Percentiles rank a stretch among this genome's conserved stretches.
Conservation (phyloP, 352 stramenopile species). For the Lagenidium giganteum region DNA sequence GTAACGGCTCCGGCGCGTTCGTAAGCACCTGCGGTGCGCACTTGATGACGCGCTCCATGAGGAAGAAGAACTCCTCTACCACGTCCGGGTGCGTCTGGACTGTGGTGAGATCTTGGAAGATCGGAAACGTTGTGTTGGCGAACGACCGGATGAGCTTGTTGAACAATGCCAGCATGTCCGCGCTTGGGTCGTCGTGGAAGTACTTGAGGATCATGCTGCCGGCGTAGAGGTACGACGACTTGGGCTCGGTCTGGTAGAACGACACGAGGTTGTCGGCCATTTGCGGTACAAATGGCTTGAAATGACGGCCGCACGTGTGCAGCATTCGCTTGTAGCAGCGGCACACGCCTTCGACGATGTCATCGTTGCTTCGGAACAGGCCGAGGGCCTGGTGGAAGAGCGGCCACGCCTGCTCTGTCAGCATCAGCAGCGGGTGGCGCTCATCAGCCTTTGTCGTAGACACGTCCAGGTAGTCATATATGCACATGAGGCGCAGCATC, state of each 20-base stretch:
- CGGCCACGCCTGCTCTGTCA: slow-evolving; percentile 78
- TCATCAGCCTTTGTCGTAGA: slow-evolving; percentile 18
- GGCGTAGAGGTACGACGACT: slow-evolving; percentile 82
- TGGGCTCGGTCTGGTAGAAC: slow-evolving; percentile 74
- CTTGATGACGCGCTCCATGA: slow-evolving; percentile 88
- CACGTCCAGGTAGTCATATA: slow-evolving; percentile 75
- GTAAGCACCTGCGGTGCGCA: slow-evolving; percentile 78
- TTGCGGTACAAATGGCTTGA: slow-evolving; percentile 63
- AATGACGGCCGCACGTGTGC: slow-evolving; percentile 48
- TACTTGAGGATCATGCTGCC: slow-evolving; percentile 84
- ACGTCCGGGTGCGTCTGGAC: slow-evolving; percentile 88
- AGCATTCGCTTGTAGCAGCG: slow-evolving; percentile 87
- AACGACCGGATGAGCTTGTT: slow-evolving; percentile 57
- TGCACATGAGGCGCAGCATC: slow-evolving; percentile 73
- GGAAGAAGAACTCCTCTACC: slow-evolving; percentile 96
- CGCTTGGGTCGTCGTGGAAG: slow-evolving; percentile 25
- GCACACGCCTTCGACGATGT: slow-evolving; percentile 80
- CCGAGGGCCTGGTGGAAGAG: slow-evolving; percentile 74
- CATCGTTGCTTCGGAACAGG: slow-evolving; percentile 69
- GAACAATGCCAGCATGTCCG: slow-evolving; percentile 28
- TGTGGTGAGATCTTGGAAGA: slow-evolving; percentile 59
- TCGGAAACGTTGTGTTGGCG: slow-evolving; percentile 71
- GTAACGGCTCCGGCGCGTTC: slow-evolving; percentile 35
- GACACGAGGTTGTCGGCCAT: slow-evolving; percentile 74
- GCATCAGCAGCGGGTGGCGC: slow-evolving; percentile 37